These are phyloP conservation scores for Ligustrum vulgare DNA, from an alignment of 257 asterid genomes.

Conservation along the genomic window DNA sequence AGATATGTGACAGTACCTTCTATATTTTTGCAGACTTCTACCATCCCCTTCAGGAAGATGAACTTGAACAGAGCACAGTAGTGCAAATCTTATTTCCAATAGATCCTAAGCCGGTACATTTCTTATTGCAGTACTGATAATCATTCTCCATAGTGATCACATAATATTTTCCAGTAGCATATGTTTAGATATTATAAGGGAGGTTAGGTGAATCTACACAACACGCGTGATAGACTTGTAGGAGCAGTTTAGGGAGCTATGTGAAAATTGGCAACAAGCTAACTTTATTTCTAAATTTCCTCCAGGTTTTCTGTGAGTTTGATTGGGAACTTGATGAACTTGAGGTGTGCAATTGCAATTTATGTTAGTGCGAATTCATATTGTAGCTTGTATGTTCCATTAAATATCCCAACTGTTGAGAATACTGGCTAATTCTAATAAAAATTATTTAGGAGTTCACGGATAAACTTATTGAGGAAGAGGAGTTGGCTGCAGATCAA, in stretches of 20 bases:
- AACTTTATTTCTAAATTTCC: slow-evolving; percentile 16
- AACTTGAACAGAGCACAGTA: slow-evolving; percentile 66
- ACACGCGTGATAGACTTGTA: not conserved
- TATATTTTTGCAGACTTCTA: slow-evolving; percentile 63
- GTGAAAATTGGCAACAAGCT: slow-evolving; percentile 5
- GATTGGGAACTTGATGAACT: slow-evolving; percentile 93
- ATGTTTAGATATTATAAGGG: slow-evolving; percentile 10
- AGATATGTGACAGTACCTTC: slow-evolving; percentile 6
- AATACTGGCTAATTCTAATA: not conserved
- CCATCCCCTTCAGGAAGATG: slow-evolving; percentile 77
- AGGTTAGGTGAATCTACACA: not conserved
- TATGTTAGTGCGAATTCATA: not conserved
- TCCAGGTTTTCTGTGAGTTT: slow-evolving; percentile 78
- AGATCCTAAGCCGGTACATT: slow-evolving; percentile 76
- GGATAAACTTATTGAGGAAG: slow-evolving; percentile 62
- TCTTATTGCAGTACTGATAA: slow-evolving; percentile 9
- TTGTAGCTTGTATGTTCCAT: too few species aligned
- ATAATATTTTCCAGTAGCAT: not conserved
- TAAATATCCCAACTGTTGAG: not conserved
- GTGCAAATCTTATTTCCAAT: slow-evolving; percentile 61
- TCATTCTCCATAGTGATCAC: slow-evolving; percentile 8
- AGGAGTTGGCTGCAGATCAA: slow-evolving; percentile 50
- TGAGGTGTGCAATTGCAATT: slow-evolving; percentile 54
- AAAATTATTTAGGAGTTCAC: slow-evolving; percentile 57
- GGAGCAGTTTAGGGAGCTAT: not conserved